Evolutionary conservation across 2,329 filamentous ascomycete species (phyloP), one percentile per base, ranked within the genome.

Genomic region (Stachybotrys elegans): DNA sequence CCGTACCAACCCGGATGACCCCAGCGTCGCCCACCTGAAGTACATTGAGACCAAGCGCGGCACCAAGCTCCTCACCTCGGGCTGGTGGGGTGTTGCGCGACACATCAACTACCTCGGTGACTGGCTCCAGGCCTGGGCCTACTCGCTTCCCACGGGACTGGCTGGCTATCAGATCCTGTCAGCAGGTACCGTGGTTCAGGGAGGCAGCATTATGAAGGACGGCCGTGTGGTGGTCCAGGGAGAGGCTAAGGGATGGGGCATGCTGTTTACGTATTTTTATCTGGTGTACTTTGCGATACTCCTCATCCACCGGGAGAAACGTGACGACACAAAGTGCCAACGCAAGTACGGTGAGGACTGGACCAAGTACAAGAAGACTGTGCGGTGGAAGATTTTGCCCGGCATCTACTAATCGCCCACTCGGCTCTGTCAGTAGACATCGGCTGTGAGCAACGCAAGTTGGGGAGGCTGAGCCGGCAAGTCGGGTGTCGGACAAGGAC

Each of bases 71-170:
- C 76, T 96, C 51, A 82, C 83, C 4, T 85, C 86, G 1, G 92
- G 92, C 44, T 97, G 92, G 92, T 96, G 92, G 92, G 92, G 92
- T 35, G 73, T 81, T 19, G 86, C 91, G 1, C 81, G 92, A 34
- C 92, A 97, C 67, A 92, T 96, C 75, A 97, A 96, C 71, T 96
- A 97, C 67, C 69, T 95, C 1, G 92, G 91, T 42, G 92, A 97
- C 69, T 96, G 91, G 91, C 75, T 93, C 52, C 91, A 95, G 80
- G 81, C 85, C 8, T 96, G 89, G 88, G 82, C 89, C 0, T 96
- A 93, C 67, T 88, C 83, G 52, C 73, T 96, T 35, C 91, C 92
- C 1, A 95, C 91, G 1, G 87, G 88, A 1, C 63, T 94, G 47
- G 86, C 90, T 0, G 91, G 91, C 12, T 95, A 92, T 62, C 71